Percentiles rank a stretch among this genome's conserved stretches.
Evolutionary conservation across 2,329 filamentous ascomycete species (phyloP).

Genomic region (Hansfordia pulvinata): DNA sequence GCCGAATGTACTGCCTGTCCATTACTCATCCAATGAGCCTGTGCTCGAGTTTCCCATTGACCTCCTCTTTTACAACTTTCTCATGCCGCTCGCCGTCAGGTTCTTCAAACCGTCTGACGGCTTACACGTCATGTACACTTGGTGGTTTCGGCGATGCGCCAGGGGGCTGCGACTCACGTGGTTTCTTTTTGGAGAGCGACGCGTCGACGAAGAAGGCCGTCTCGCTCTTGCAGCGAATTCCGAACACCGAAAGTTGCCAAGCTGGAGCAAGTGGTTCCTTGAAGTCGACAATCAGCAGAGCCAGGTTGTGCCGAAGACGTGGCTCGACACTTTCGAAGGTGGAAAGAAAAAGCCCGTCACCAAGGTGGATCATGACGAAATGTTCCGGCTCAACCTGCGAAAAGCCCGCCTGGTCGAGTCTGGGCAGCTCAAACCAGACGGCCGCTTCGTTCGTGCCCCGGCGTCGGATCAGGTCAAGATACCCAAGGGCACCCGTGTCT

Average conservation of each 20-base stretch:
- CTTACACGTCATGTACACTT: conserved; percentile 75
- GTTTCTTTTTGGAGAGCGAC: conserved; percentile 82
- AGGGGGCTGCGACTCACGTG: conserved; percentile 68
- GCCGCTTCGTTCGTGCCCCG: conserved; percentile 80
- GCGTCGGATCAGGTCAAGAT: conserved; percentile 93
- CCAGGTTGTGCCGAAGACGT: conserved; percentile 39
- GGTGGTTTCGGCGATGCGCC: conserved; percentile 91
- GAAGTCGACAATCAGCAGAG: conserved; percentile 25
- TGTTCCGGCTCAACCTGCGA: conserved; percentile 19
- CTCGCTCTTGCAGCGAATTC: conserved; percentile 30
- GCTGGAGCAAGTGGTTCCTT: conserved; percentile 30
- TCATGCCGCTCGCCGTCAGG: conserved; percentile 77
- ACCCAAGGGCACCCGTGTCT: conserved; percentile 69
- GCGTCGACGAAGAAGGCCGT: conserved; percentile 67
- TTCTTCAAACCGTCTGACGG: conserved; percentile 77
- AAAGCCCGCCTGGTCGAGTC: conserved; percentile 33
- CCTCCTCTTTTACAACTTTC: conserved; percentile 89
- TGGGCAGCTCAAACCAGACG: conserved; percentile 50
- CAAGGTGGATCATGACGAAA: conserved; percentile 20
- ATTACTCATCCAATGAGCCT: conserved; percentile 86
- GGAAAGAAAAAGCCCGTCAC: conserved; percentile 28
- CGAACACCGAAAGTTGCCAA: conserved; percentile 16
- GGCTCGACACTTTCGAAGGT: conserved; percentile 39
- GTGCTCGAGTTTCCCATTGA: conserved; percentile 91
- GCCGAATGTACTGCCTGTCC: conserved; percentile 68